phyloP scores from a whole-genome alignment of 371 early-diverging fungal species.

The Actinomortierella wolfii region DNA sequence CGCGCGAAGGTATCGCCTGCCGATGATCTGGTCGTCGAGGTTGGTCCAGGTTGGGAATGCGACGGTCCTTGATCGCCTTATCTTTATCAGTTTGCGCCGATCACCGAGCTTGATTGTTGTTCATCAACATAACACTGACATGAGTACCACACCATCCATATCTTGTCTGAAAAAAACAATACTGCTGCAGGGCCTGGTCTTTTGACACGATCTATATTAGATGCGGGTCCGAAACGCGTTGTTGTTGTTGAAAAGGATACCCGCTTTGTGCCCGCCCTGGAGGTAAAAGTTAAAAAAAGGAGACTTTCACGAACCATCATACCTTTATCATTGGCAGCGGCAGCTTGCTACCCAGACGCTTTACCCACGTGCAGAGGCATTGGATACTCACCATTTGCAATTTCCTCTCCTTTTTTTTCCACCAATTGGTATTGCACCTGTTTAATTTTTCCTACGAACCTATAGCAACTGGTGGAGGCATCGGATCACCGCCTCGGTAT shows the following conservation, averaged over 20 bases:
- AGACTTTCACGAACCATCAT: neutral
- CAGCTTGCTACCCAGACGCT: no score
- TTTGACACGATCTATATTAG: constrained; percentile 78
- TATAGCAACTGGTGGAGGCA: constrained; percentile 69
- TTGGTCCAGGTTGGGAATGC: constrained; percentile 73
- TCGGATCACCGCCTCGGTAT: constrained; percentile 53
- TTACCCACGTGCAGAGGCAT: neutral
- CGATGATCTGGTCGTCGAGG: constrained; percentile 78
- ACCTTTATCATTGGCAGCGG: neutral
- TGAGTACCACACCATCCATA: no score
- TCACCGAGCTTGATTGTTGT: no score
- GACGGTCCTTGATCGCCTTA: no score
- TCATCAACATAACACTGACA: no score
- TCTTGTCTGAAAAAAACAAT: no score
- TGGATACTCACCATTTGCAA: neutral
- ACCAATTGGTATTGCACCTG: neutral
- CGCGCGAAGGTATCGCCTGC: constrained; percentile 60
- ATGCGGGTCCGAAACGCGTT: constrained; percentile 66
- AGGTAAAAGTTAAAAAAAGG: constrained; percentile 44
- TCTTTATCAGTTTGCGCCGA: no score
- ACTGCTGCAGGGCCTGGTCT: constrained; percentile 68
- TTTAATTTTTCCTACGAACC: neutral
- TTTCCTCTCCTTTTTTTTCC: no score
- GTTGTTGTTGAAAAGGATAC: constrained; percentile 82
- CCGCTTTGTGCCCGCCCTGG: constrained; percentile 72